phyloP scores from a whole-genome alignment of 2,329 filamentous ascomycete species.

The Penicillium sp. region DNA sequence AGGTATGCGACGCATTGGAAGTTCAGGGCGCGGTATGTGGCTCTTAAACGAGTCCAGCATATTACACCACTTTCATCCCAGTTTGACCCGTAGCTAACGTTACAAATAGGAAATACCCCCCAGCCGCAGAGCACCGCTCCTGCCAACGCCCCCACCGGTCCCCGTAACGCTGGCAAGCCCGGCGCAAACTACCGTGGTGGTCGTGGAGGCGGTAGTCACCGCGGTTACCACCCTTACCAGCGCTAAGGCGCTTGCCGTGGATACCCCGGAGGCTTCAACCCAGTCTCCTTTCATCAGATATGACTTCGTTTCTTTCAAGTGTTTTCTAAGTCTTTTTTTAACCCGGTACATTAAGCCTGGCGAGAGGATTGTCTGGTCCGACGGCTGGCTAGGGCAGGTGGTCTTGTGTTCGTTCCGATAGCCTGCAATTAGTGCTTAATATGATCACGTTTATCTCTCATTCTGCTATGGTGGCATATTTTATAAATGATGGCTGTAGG shows the following conservation, averaged over 20 bases:
- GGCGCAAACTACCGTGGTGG: conserved; percentile 93
- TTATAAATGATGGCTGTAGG: too few species aligned
- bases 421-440: neutral
- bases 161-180: conserved; percentile 89
- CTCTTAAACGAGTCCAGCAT: conserved; percentile 9
- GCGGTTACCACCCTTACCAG: conserved; percentile 80
- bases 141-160: conserved; percentile 86
- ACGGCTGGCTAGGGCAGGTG: neutral
- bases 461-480: too few species aligned
- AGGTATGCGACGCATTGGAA: conserved; percentile 47
- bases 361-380: neutral
- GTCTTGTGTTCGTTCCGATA: neutral
- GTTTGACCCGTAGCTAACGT: neutral
- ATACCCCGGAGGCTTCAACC: neutral
- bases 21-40: conserved; percentile 47
- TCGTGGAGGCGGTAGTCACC: conserved; percentile 68
- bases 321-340: conserved; percentile 11
- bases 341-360: neutral
- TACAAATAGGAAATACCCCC: conserved; percentile 37
- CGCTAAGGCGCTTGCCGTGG: conserved; percentile 26
- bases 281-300: neutral
- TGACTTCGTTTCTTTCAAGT: conserved; percentile 10
- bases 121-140: conserved; percentile 59
- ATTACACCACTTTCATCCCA: neutral
- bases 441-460: neutral